Percentiles rank a stretch among this genome's conserved stretches.
Conservation (phyloP, 148 eudicot species). For the Pharnaceum exiguum region DNA sequence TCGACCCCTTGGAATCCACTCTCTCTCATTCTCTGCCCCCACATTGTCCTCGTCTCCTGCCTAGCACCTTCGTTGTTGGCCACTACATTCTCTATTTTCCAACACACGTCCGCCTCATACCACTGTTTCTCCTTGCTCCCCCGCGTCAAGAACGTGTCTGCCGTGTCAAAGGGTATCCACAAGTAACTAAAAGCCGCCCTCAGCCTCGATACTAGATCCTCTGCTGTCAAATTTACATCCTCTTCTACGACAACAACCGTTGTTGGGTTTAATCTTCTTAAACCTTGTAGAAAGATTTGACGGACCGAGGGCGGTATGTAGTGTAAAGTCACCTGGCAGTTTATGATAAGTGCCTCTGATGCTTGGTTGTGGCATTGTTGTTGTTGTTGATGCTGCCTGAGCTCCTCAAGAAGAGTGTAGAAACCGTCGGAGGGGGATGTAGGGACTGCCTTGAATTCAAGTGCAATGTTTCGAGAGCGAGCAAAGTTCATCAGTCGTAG, state of each 20-base stretch:
- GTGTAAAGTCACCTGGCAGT: conserved; percentile 87
- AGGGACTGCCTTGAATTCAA: conserved; percentile 62
- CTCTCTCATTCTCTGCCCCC: conserved; percentile 64
- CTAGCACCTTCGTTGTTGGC: conserved; percentile 55
- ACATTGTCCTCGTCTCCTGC: conserved; percentile 56
- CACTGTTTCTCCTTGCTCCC: conserved; percentile 78
- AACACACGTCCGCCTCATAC: conserved; percentile 77
- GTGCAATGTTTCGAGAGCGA: conserved; percentile 42
- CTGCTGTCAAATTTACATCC: conserved; percentile 70
- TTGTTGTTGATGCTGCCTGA: conserved; percentile 23
- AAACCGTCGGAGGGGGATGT: conserved; percentile 67
- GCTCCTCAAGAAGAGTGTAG: conserved; percentile 47
- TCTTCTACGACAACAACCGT: conserved; percentile 65
- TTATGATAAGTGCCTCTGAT: conserved; percentile 51
- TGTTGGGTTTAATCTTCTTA: conserved; percentile 52
- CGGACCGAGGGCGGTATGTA: conserved; percentile 24
- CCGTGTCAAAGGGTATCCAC: conserved; percentile 92
- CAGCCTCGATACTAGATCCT: conserved; percentile 42
- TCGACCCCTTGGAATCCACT: conserved; percentile 42
- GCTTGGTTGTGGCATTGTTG: neutral
- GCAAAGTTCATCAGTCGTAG: conserved; percentile 59
- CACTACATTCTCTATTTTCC: conserved; percentile 88
- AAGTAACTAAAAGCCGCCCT: conserved; percentile 72
- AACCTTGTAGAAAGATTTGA: conserved; percentile 46
- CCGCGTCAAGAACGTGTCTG: conserved; percentile 68